Evolutionary conservation across 1,139 yeast genomes (phyloP), one percentile per base, ranked within the genome.

Genomic region (Suhomyces wounanorum): DNA sequence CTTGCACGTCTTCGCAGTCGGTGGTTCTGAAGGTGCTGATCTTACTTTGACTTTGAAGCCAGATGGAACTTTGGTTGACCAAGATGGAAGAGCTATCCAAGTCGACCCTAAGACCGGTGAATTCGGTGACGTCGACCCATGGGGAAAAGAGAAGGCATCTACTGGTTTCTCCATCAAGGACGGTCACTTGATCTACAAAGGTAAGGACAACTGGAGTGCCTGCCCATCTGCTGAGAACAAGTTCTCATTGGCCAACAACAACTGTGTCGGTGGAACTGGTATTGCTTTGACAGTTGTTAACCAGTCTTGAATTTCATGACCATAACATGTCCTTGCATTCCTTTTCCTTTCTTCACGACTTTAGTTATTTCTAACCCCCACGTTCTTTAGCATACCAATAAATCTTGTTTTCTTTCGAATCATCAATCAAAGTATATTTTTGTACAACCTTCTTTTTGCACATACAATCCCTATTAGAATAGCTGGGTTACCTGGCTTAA

Each of bases 1-100:
- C 58, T 64, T 65, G 11, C 70, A 66, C 39, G 72, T 67, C 8
- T 68, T 69, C 55, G 56, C 68, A 10, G 72, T 69, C 36, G 73
- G 72, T 17, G 73, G 72, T 3, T 37, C 49, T 38, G 66, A 63
- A n/a, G 74, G 73, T 16, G 48, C 55, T 8, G 65, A 55, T 43
- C 57, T 65, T 39, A 49, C 51, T 13, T 60, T 69, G 48, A 56
- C 64, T 9, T 62, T 68, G 56, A 57, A 59, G 31, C 45, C 54
- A 8, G 70, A 68, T 45, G 63, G 64, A 16, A 52, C 69, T 25
- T 65, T 69, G 59, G 59, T 53, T 23, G 73, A 69, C 60, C 68
- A 64, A 52, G 63, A 61, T 47, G 66, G 66, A 10, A 57, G 59
- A 44, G 70, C 65, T n/a, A 55, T 69, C 49, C 57, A 57, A 55